Evolutionary conservation across 2,329 filamentous ascomycete genomes (phyloP).

Genomic region (Clonostachys sp.): DNA sequence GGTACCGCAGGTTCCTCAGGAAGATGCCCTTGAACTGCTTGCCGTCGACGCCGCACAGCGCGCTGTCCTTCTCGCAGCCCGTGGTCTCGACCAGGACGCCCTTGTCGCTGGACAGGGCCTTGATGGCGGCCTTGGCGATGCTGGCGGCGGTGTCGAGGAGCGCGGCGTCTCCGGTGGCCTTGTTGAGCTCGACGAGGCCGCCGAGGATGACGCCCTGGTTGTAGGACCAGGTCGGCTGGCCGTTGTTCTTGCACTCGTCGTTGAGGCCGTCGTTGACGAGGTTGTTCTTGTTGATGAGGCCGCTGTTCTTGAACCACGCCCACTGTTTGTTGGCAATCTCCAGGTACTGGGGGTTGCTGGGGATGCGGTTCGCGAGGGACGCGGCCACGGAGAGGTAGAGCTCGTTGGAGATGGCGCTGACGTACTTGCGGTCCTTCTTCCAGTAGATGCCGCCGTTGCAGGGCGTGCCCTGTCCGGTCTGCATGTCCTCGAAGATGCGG

Average conservation of each 20-base stretch:
- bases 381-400: slow-evolving; percentile 50
- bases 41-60: slow-evolving; percentile 40
- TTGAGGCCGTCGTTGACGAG: slow-evolving; percentile 51
- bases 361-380: slow-evolving; percentile 44
- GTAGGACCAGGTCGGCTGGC: slow-evolving; percentile 45
- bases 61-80: slow-evolving; percentile 22
- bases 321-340: slow-evolving; percentile 44
- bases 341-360: slow-evolving; percentile 33
- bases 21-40: slow-evolving; percentile 73
- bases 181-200: slow-evolving; percentile 45
- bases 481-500: slow-evolving; percentile 52
- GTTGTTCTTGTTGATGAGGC: slow-evolving; percentile 44
- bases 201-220: slow-evolving; percentile 56
- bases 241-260: slow-evolving; percentile 44
- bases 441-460: slow-evolving; percentile 54
- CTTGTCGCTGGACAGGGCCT: slow-evolving; percentile 31
- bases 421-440: slow-evolving; percentile 37
- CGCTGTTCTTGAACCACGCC: slow-evolving; percentile 45
- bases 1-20: slow-evolving; percentile 55
- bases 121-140: slow-evolving; percentile 50
- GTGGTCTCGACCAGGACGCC: slow-evolving; percentile 38
- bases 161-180: slow-evolving; percentile 31
- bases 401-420: slow-evolving; percentile 55
- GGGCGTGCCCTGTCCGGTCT: slow-evolving; percentile 33
- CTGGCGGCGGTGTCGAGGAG: slow-evolving; percentile 34